These are phyloP conservation scores for Solanum virginianum DNA, from an alignment of 257 asterid species.

Conservation along the genomic window DNA sequence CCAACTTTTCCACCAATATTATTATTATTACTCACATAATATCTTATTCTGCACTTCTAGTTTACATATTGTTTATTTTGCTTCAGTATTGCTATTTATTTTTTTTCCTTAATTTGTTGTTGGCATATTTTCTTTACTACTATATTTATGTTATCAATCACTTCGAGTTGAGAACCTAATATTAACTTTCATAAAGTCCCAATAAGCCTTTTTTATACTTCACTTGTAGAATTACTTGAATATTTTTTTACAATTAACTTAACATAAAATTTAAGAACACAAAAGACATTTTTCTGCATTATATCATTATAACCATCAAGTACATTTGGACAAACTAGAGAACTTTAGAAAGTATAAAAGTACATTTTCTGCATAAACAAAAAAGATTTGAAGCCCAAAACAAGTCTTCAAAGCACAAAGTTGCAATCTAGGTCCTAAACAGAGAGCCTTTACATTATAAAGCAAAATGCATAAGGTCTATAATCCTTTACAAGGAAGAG, in stretches of 20 bases:
- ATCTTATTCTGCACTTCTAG: too few species aligned
- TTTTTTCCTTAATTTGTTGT: too few species aligned
- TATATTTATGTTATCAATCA: too few species aligned
- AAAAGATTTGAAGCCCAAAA: neutral
- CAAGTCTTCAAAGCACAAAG: neutral
- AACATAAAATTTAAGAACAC: neutral
- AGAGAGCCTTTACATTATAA: neutral
- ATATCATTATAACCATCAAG: neutral
- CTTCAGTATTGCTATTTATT: too few species aligned
- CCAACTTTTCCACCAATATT: too few species aligned
- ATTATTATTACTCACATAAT: too few species aligned
- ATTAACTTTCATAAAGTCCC: too few species aligned
- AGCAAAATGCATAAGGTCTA: neutral
- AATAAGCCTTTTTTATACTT: too few species aligned
- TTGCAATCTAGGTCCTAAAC: neutral
- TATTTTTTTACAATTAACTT: neutral
- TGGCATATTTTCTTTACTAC: too few species aligned
- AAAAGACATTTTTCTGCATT: neutral
- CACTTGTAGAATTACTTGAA: too few species aligned
- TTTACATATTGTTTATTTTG: too few species aligned
- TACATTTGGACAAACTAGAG: neutral
- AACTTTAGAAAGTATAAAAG: neutral
- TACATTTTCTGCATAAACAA: neutral
- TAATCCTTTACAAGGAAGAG: neutral
- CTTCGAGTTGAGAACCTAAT: too few species aligned